These are phyloP conservation scores for Neofusicoccum kwambonambiense DNA, from an alignment of 2,329 filamentous ascomycete species.

Conservation along the genomic window DNA sequence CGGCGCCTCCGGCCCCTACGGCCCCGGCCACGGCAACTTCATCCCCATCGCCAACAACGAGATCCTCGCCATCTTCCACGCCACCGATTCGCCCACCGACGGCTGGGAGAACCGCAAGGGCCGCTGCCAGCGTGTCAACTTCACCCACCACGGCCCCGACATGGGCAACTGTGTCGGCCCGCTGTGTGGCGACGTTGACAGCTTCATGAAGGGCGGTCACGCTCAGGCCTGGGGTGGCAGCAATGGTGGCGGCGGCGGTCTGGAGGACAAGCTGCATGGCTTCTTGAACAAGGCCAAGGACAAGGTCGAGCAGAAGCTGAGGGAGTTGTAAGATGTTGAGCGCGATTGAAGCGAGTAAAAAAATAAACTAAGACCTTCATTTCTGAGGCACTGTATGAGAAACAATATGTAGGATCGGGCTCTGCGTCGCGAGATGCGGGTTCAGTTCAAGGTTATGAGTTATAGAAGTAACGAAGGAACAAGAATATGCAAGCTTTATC, in stretches of 20 bases:
- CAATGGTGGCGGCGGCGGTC: background rate
- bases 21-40: constrained; percentile 48
- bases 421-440: background rate
- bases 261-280: constrained; percentile 3
- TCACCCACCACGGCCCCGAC: constrained; percentile 29
- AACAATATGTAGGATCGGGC: background rate
- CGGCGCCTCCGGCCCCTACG: constrained; percentile 34
- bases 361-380: background rate
- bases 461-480: background rate
- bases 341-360: background rate
- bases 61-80: constrained; percentile 46
- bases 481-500: too few species aligned
- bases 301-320: constrained; percentile 17
- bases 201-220: constrained; percentile 11
- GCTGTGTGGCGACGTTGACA: constrained; percentile 9
- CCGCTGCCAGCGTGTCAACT: constrained; percentile 44
- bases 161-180: constrained; percentile 33
- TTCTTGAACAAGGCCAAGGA: constrained; percentile 17
- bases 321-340: constrained; percentile 10
- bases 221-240: background rate
- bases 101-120: constrained; percentile 48
- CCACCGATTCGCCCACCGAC: constrained; percentile 44
- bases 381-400: background rate
- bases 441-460: background rate
- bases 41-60: constrained; percentile 40